Base-by-base conservation (phyloP, 2,329 filamentous ascomycete genomes). In the Capronia americana region DNA sequence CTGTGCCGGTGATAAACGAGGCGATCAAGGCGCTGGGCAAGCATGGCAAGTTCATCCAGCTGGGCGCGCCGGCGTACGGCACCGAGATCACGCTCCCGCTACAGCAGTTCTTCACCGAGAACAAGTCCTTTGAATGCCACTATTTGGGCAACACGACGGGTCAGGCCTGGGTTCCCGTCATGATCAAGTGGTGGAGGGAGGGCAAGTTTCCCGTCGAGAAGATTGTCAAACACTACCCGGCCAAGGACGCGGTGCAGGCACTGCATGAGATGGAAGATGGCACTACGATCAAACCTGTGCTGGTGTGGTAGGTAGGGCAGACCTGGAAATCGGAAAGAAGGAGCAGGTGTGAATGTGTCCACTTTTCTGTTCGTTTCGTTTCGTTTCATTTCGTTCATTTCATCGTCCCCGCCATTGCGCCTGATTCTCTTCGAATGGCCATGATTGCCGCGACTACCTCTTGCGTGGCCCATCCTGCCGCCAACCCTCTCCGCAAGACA, bases 111-210 rank as follows among this genome's bases (percentile, higher is more conserved):
- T 81, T 86, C 79, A 75, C 77, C 10, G 74, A 74, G 12, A 84
- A 82, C 0, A 84, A 83, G 67, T 78, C 79, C 41, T 83, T 82
- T 48, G 80, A 83, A 3, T 83, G 83, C 0, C 82, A 82, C 17
- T 78, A 81, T 14, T 80, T 85, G 48, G 82, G 82, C 0, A 79
- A 83, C 53, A 77, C 79, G 4, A 74, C 77, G 28, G 79, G 81
- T 54, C 57, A 64, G 54, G 65, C 70, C 53, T 82, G 77, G 66
- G 75, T 84, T 3, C 82, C 83, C 0, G 74, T 80, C 71, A 76
- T 84, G 81, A 81, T 85, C 17, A 67, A 79, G 57, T 84, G 82
- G 83, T 82, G 82, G 63, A 72, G 77, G 14, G 77, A 82, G 46
- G 82, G 82, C 11, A 78, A 75, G 66, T 81, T 85, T 50, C 82